Base-by-base conservation (phyloP, 139 green algal species). In the Picochlorum sp. region DNA sequence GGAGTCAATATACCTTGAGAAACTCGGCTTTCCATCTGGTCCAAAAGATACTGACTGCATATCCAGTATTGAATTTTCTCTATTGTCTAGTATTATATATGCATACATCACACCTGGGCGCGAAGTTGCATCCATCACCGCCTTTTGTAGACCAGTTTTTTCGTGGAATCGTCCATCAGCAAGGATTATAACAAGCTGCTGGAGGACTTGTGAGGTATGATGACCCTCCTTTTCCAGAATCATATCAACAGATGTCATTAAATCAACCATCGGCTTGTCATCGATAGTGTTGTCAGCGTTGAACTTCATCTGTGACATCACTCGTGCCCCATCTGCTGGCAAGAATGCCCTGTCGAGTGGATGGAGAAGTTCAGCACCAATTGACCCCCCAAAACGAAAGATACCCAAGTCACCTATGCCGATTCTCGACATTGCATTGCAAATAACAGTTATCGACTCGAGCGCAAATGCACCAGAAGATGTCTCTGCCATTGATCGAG, bases 111-210 rank as follows among this genome's bases (percentile, higher is more conserved):
- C 83, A 18, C 89, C 88, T 6, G 70, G 76, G 57, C 72, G 72
- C 26, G 72, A 69, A 2, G 78, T 74, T 13, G 84, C 66, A 52
- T 81, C 74, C 4, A 76, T 70, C 68, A 94, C 88, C 15, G 69
- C 68, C 6, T 78, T 74, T 15, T 75, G 67, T 60, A 98, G 74
- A 4, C 70, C 69, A 55, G 91, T 86, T 70, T 95, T 96, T 73
- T 99, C 94, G 73, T 99, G 93, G 72, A 99, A 97, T 34, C 88
- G 81, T 45, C 94, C 94, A 63, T 99, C 94, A 2, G 89, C 90
- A 30, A 99, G 61, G 58, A 98, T 85, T n/a, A 98, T 77, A 65
- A 98, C 86, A 51, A 98, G 86, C 84, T 98, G 92, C 49, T 89
- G 77, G 57, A 97, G 78, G 13, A 7, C 4, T 23, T 20, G 45